These are phyloP conservation scores for Choiromyces venosus DNA, from an alignment of 495 filamentous ascomycete species.

Conservation along the genomic window DNA sequence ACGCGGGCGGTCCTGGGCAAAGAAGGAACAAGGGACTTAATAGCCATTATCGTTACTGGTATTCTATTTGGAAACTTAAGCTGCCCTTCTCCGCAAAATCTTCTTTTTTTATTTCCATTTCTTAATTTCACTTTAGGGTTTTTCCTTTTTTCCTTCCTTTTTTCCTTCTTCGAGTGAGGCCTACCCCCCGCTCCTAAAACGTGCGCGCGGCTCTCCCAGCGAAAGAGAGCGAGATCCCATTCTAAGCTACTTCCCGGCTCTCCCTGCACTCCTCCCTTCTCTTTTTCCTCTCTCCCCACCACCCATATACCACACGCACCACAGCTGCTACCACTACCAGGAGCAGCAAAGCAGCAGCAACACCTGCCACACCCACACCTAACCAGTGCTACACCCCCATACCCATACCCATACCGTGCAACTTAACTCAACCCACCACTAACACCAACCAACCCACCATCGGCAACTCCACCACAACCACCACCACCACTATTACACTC, in stretches of 20 bases:
- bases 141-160: conserved; percentile 16
- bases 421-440: conserved; percentile 7
- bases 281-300: neutral
- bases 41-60: neutral
- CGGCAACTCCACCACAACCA: neutral
- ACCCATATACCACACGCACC: conserved; percentile 7
- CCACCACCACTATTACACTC: neutral
- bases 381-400: conserved; percentile 1
- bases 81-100: neutral
- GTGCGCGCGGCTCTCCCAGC: conserved; percentile 21
- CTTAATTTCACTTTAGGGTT: neutral
- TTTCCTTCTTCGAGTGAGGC: conserved; percentile 6
- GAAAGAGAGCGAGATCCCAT: neutral
- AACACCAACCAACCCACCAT: conserved; percentile 1
- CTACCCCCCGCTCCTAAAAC: conserved; percentile 9
- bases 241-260: conserved; percentile 4
- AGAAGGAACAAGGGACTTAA: neutral
- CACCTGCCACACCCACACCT: conserved; percentile 10
- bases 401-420: neutral
- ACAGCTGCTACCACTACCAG: conserved; percentile 6
- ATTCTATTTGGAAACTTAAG: neutral
- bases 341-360: neutral
- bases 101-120: conserved; percentile 5
- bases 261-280: conserved; percentile 2
- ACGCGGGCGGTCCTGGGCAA: neutral